These are phyloP conservation scores for Ormosia semicastrata DNA, from an alignment of 306 rosid species.

Conservation along the genomic window DNA sequence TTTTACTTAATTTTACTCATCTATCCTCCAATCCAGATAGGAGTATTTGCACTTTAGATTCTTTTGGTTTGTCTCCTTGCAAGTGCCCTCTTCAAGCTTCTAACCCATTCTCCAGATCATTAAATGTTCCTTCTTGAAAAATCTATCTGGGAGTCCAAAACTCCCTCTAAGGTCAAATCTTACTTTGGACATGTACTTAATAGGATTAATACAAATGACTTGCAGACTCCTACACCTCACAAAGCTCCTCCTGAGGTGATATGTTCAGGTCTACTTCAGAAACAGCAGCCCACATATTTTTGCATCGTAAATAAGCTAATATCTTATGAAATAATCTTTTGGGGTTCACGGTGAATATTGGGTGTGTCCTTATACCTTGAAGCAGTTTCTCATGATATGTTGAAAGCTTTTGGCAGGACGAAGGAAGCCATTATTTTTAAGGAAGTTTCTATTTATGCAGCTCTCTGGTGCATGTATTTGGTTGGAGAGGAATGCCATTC, in stretches of 20 bases:
- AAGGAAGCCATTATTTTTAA: background rate
- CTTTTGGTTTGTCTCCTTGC: background rate
- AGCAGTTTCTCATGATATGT: background rate
- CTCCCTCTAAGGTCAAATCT: background rate
- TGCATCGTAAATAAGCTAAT: background rate
- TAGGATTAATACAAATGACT: background rate
- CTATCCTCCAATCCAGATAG: background rate
- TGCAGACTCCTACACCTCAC: background rate
- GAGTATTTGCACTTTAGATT: background rate
- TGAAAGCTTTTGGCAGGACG: background rate
- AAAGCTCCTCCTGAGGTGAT: background rate
- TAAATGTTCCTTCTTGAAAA: background rate
- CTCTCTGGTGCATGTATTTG: background rate
- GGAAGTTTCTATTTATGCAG: background rate
- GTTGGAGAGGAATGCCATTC: background rate
- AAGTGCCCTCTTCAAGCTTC: background rate
- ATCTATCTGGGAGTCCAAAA: background rate
- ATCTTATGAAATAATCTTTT: background rate
- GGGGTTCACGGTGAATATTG: background rate
- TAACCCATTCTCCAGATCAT: background rate
- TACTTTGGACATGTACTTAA: background rate
- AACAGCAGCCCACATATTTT: background rate
- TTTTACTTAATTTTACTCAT: background rate
- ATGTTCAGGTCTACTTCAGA: background rate
- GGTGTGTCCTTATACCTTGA: background rate